Evolutionary conservation across 495 filamentous ascomycete species (phyloP).

Genomic region (Melanomma pulvis-pyrius): DNA sequence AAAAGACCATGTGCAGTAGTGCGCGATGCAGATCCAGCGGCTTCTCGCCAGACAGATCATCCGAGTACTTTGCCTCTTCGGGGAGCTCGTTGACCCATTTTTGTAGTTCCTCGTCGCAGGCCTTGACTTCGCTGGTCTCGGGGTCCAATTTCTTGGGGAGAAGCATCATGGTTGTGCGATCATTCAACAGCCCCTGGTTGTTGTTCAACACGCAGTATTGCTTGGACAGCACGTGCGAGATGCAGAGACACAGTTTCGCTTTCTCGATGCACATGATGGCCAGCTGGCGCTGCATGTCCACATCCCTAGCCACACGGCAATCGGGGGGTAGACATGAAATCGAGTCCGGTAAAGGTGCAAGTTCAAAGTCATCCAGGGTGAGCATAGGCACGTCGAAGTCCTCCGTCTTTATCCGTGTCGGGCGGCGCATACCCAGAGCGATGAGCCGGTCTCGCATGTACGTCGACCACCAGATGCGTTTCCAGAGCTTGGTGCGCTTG

Average conservation of each 20-base stretch:
- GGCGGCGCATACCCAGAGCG: conserved; percentile 85
- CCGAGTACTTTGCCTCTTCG: conserved; percentile 63
- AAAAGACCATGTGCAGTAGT: conserved; percentile 85
- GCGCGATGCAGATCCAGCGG: conserved; percentile 73
- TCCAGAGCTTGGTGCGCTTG: conserved; percentile 76
- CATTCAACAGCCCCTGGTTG: conserved; percentile 63
- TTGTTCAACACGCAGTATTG: conserved; percentile 90
- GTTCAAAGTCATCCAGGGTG: conserved; percentile 79
- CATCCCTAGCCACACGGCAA: conserved; percentile 66
- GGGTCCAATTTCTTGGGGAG: conserved; percentile 81
- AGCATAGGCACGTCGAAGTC: conserved; percentile 91
- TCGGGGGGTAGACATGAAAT: conserved; percentile 63
- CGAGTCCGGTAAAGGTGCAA: conserved; percentile 65
- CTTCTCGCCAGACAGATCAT: conserved; percentile 51
- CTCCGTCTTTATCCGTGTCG: conserved; percentile 84
- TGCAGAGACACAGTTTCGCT: conserved; percentile 82
- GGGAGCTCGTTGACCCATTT: conserved; percentile 73
- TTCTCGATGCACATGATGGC: conserved; percentile 89
- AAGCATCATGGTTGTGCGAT: conserved; percentile 83
- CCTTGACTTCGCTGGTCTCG: conserved; percentile 70
- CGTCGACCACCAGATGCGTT: conserved; percentile 92
- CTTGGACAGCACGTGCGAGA: conserved; percentile 78
- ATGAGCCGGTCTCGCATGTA: conserved; percentile 89
- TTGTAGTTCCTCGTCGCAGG: conserved; percentile 72
- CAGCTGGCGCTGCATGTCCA: conserved; percentile 68